phyloP scores from a whole-genome alignment of 495 filamentous ascomycete species.

The Thermochaetoides thermophila region DNA sequence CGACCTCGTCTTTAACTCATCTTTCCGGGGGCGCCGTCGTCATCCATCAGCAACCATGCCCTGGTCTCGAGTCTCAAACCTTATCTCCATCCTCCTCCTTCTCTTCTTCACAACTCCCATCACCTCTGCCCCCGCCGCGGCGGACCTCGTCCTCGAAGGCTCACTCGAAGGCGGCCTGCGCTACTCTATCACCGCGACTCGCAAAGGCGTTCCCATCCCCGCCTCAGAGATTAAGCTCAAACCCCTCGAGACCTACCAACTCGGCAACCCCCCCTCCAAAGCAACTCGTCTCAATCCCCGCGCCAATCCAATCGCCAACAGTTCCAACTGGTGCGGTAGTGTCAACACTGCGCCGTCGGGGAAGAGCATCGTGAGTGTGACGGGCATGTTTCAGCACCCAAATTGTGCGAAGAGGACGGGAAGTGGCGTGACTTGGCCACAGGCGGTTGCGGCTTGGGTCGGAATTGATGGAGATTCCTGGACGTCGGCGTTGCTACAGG shows the following conservation, averaged over 20 bases:
- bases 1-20: too few species aligned
- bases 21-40: too few species aligned
- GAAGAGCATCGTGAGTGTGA: constrained; percentile 15
- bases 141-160: constrained; percentile 6
- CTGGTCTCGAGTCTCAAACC: too few species aligned
- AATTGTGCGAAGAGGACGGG: constrained; percentile 11
- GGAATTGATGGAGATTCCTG: constrained; percentile 18
- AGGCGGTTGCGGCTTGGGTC: constrained; percentile 16
- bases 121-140: too few species aligned
- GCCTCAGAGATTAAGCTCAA: constrained; percentile 13
- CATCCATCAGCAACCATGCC: too few species aligned
- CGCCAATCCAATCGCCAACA: constrained; percentile 8
- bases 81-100: too few species aligned
- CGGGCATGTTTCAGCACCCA: constrained; percentile 14
- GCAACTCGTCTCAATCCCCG: too few species aligned
- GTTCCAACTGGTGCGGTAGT: constrained; percentile 20
- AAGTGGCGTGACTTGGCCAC: constrained; percentile 12
- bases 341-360: constrained; percentile 9
- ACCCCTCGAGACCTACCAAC: constrained; percentile 11
- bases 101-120: too few species aligned
- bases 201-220: constrained; percentile 15
- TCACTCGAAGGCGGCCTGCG: too few species aligned
- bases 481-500: constrained; percentile 13
- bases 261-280: too few species aligned
- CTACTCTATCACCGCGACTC: constrained; percentile 11